Evolutionary conservation across 768 basidiomycete genomes (phyloP).

Genomic region (Leccinum arenicola): DNA sequence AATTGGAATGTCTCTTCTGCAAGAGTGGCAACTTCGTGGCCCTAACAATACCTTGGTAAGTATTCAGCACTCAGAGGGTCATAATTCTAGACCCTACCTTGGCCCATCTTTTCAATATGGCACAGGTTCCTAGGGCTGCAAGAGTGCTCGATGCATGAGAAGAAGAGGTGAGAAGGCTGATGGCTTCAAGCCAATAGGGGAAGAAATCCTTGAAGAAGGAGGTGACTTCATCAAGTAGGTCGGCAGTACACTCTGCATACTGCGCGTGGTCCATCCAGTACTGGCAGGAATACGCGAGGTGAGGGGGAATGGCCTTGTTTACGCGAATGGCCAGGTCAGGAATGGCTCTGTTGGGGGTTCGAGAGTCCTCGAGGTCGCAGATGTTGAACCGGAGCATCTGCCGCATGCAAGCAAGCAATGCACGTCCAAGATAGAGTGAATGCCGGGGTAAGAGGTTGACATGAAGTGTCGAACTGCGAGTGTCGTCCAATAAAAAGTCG

Average conservation of each 20-base stretch:
- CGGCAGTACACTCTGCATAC: conserved; percentile 6
- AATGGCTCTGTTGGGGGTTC: conserved; percentile 28
- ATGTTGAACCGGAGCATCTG: conserved; percentile 38
- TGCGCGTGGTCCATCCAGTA: conserved; percentile 36
- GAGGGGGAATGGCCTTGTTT: conserved; percentile 24
- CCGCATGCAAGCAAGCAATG: conserved; percentile 32
- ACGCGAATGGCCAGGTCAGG: conserved; percentile 17
- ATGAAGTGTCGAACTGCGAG: conserved; percentile 23
- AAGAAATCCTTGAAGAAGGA: conserved; percentile 25
- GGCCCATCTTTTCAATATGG: conserved; percentile 13
- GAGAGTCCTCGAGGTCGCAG: conserved; percentile 35
- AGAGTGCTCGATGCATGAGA: conserved; percentile 2
- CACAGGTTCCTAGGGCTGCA: conserved; percentile 12
- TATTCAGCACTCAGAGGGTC: background rate
- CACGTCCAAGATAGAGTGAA: conserved; percentile 21
- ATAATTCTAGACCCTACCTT: conserved; percentile 8
- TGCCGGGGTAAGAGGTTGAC: conserved; percentile 13
- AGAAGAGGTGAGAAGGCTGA: conserved; percentile 22
- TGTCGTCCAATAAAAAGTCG: conserved; percentile 30
- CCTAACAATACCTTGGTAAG: conserved; percentile 11
- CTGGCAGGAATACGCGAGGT: conserved; percentile 36
- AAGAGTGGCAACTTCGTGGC: conserved; percentile 11
- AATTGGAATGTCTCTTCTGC: conserved; percentile 30
- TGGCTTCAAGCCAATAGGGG: conserved; percentile 39
- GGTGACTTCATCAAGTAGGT: conserved; percentile 14